A percentile compares a stretch with the other conserved stretches of the same genome.
Conservation (phyloP, 768 basidiomycete species). For the Phallus indusiatus region DNA sequence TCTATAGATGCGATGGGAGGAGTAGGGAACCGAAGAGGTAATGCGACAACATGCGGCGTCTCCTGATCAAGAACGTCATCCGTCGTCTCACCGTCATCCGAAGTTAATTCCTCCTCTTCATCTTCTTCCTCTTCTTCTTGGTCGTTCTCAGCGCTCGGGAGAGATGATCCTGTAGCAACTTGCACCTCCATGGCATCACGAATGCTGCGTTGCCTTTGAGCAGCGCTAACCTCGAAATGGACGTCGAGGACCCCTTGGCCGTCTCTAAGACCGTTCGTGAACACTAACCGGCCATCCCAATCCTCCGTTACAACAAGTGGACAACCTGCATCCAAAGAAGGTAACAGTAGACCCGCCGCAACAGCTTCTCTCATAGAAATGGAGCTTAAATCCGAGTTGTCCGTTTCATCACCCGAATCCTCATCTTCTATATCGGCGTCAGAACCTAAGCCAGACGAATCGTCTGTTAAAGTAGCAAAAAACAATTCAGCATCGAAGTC, state of each 20-base stretch:
- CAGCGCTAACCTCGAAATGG: slow-evolving; percentile 59
- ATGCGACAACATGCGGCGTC: slow-evolving; percentile 60
- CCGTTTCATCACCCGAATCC: slow-evolving; percentile 15
- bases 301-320: slow-evolving; percentile 56
- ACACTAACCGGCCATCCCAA: slow-evolving; percentile 70
- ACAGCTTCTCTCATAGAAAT: slow-evolving; percentile 23
- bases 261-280: slow-evolving; percentile 54
- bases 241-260: slow-evolving; percentile 52
- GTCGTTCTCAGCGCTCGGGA: slow-evolving; percentile 24
- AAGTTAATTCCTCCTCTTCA: slow-evolving; percentile 23
- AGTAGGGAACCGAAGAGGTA: slow-evolving; percentile 50
- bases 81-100: slow-evolving; percentile 63
- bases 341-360: slow-evolving; percentile 12
- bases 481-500: slow-evolving; percentile 83
- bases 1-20: slow-evolving; percentile 46
- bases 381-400: slow-evolving; percentile 16
- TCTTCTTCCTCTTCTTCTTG: slow-evolving; percentile 31
- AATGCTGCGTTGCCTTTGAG: slow-evolving; percentile 38
- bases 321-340: slow-evolving; percentile 2
- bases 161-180: slow-evolving; percentile 21
- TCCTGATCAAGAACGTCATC: slow-evolving; percentile 81
- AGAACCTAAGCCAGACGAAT: slow-evolving; percentile 29
- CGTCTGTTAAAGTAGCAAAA: slow-evolving; percentile 67
- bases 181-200: slow-evolving; percentile 42
- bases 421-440: slow-evolving; percentile 29